Conservation (phyloP, 129 eudicot species). For the Arctium lappa region DNA sequence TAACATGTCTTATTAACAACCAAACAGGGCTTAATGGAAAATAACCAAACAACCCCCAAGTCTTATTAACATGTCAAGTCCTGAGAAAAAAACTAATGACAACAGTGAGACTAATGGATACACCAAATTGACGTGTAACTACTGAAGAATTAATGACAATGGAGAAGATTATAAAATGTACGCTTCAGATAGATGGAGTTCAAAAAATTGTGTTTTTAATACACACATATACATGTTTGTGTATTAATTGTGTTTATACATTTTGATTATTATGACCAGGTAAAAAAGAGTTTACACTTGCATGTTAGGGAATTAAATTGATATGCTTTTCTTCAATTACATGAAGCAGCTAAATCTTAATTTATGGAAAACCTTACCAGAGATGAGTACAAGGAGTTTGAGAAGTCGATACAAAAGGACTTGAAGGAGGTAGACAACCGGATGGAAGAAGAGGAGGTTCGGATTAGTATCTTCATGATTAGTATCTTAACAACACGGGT, state of each 20-base stretch:
- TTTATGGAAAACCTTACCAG: slow-evolving; percentile 41
- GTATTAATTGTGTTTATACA: too few relatives aligned
- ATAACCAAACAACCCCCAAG: too few relatives aligned
- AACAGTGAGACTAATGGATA: too few relatives aligned
- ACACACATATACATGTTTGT: too few relatives aligned
- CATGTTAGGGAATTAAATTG: neutral
- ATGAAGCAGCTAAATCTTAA: slow-evolving; percentile 10
- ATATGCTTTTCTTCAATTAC: neutral
- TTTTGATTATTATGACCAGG: neutral
- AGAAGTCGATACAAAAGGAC: slow-evolving; percentile 79
- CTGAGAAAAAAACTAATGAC: too few relatives aligned
- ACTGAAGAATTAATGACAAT: too few relatives aligned
- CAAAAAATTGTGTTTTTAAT: too few relatives aligned
- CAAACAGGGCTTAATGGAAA: too few relatives aligned
- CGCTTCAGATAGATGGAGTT: too few relatives aligned
- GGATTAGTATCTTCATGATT: slow-evolving; percentile 9
- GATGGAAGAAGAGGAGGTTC: slow-evolving; percentile 93
- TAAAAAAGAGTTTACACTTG: neutral
- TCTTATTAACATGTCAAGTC: neutral
- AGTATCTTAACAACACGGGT: neutral
- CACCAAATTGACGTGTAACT: too few relatives aligned
- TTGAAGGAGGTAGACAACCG: slow-evolving; percentile 79
- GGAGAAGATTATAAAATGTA: too few relatives aligned
- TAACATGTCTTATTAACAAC: too few relatives aligned
- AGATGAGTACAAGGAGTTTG: slow-evolving; percentile 95